phyloP scores from a whole-genome alignment of 257 asterid species.

The Solanum paucissectum region DNA sequence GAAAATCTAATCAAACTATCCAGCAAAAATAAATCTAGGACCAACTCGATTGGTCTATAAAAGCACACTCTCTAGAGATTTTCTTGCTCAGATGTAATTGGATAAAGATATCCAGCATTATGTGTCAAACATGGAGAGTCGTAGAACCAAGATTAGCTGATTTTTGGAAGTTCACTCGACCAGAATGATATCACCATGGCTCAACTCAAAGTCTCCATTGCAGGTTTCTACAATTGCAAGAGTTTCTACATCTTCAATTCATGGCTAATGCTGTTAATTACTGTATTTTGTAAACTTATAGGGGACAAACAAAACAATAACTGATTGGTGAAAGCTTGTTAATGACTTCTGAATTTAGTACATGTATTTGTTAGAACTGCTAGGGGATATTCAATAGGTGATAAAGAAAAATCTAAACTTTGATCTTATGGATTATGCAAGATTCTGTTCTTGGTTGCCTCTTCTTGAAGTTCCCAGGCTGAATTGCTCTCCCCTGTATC shows the following conservation, averaged over 20 bases:
- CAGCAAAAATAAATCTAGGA: conserved; percentile 37
- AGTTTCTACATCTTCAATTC: neutral
- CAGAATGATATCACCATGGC: neutral
- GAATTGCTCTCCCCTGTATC: neutral
- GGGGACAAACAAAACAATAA: neutral
- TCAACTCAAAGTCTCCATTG: neutral
- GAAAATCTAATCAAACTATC: conserved; percentile 31
- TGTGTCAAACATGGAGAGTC: neutral
- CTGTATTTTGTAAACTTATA: neutral
- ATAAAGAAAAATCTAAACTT: neutral
- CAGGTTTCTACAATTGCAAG: neutral
- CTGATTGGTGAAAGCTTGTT: neutral
- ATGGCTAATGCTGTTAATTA: neutral
- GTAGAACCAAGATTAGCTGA: neutral
- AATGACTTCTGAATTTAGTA: neutral
- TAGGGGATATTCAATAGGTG: neutral
- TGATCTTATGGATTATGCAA: neutral
- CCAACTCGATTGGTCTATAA: conserved; percentile 34
- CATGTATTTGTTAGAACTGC: neutral
- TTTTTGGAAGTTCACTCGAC: neutral
- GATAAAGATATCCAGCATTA: neutral
- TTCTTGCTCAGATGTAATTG: neutral
- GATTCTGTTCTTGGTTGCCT: neutral
- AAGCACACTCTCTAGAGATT: neutral
- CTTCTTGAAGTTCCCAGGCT: neutral